Evolutionary conservation across 2,329 filamentous ascomycete genomes (phyloP).

Genomic region (Aspergillus udagawae): DNA sequence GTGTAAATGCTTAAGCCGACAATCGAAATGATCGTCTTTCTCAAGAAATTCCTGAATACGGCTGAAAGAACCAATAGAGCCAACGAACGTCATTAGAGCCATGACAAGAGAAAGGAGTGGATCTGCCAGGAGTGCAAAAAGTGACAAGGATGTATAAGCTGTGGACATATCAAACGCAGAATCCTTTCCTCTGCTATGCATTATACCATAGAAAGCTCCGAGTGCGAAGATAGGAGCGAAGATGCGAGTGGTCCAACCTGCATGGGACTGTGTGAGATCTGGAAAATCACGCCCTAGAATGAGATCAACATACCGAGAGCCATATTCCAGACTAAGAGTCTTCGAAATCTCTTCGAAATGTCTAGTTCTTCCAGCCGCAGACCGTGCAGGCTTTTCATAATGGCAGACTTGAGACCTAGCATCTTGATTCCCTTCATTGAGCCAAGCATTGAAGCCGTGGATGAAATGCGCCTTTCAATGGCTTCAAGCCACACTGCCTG

Average conservation of each 20-base stretch:
- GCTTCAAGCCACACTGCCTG: slow-evolving; percentile 49
- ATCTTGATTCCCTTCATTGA: slow-evolving; percentile 53
- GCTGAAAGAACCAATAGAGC: slow-evolving; percentile 44
- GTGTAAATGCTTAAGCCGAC: slow-evolving; percentile 10
- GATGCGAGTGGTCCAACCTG: slow-evolving; percentile 38
- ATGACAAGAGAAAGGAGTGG: slow-evolving; percentile 45
- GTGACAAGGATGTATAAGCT: slow-evolving; percentile 46
- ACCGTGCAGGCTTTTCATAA: slow-evolving; percentile 37
- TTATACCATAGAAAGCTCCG: slow-evolving; percentile 41
- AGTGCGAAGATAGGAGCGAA: slow-evolving; percentile 46
- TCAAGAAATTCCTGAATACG: slow-evolving; percentile 46
- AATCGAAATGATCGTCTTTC: slow-evolving; percentile 28
- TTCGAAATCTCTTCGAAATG: slow-evolving; percentile 40
- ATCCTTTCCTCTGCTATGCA: slow-evolving; percentile 29
- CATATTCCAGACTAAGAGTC: slow-evolving; percentile 41
- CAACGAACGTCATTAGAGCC: slow-evolving; percentile 42
- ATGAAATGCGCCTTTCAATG: slow-evolving; percentile 47
- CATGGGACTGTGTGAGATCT: slow-evolving; percentile 2
- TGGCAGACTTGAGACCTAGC: slow-evolving; percentile 42
- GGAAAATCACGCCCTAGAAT: not conserved
- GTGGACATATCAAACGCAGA: slow-evolving; percentile 37
- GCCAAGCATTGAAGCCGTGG: slow-evolving; percentile 46
- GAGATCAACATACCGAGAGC: slow-evolving; percentile 27
- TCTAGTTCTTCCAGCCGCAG: slow-evolving; percentile 40
- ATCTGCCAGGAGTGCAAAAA: slow-evolving; percentile 45